Base-by-base conservation (phyloP, 768 basidiomycete genomes). In the Mrakia blollopis region DNA sequence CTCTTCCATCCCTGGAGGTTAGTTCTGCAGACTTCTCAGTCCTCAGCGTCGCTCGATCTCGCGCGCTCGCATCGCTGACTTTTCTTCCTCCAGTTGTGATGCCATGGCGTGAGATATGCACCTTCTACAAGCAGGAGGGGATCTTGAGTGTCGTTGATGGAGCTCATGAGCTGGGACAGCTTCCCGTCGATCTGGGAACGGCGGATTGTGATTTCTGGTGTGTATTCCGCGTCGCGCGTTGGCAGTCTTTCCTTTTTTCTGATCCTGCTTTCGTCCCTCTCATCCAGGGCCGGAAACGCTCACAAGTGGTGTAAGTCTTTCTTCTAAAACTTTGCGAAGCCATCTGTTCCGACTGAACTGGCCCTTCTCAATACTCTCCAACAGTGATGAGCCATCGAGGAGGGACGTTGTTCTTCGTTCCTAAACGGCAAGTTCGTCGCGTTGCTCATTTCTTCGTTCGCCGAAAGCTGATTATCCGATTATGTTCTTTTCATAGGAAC, bases 81-180 rank as follows among this genome's bases (percentile, higher is more conserved):
- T 50, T 18, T 21, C 18, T 21, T 50, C 21, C 47, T 2, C 47
- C 47, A 50, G 68, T 0, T 5, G 68, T 84, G 2, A 83, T 91
- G 76, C 92, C 92, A 0, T 92, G 91, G 92, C 85, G 89, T 81
- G 87, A 88, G 76, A 86, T 92, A 82, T 89, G 90, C 1, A 82
- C 85, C 3, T 84, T 91, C 32, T 91, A 89, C 81, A 85, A 86
- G 73, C 87, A 90, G 79, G 88, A 89, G 52, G 87, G 88, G 0
- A 86, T 90, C 0, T 87, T 87, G 83, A 90, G 87, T 50, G 79
- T 94, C 25, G 83, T 94, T 21, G 93, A 94, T 80, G 93, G 87
- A 3, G 92, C 92, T 7, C 92, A 93, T 80, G 88, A 88, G 9
- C 87, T 93, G 47, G 92, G 92, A n/a, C n/a, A 69, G 68, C 32